These are phyloP conservation scores for Cryptococcus sp. DNA, from an alignment of 1,284 basidiomycete genomes.

Conservation along the genomic window DNA sequence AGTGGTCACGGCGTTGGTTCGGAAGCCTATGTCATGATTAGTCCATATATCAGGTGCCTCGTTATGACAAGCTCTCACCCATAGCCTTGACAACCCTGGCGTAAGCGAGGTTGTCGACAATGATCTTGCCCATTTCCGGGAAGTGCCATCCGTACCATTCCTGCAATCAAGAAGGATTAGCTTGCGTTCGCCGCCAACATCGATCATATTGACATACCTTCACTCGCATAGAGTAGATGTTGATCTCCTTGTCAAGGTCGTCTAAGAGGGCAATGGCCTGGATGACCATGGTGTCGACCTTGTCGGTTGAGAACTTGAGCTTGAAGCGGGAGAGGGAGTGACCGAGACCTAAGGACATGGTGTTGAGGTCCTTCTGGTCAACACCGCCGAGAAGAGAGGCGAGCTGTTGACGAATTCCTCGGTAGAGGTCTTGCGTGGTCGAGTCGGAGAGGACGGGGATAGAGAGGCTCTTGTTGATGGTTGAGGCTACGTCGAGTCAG, in stretches of 20 bases:
- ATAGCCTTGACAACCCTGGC: conserved; percentile 86
- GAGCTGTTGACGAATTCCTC: conserved; percentile 90
- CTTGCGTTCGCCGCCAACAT: background rate
- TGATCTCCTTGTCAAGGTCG: conserved; percentile 99
- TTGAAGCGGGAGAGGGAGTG: conserved; percentile 97
- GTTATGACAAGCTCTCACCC: conserved; percentile 59
- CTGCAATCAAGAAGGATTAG: conserved; percentile 54
- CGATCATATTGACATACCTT: conserved; percentile 63
- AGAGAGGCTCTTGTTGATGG: conserved; percentile 90
- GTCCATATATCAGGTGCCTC: background rate
- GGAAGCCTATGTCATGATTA: conserved; percentile 64
- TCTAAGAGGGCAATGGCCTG: conserved; percentile 98
- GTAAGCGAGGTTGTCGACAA: conserved; percentile 94
- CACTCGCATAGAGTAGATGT: conserved; percentile 98
- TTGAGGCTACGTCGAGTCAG: conserved; percentile 60
- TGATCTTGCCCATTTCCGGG: conserved; percentile 98
- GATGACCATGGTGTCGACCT: conserved; percentile 99
- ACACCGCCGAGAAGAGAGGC: conserved; percentile 82
- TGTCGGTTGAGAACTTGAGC: conserved; percentile 98
- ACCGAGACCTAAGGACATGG: conserved; percentile 95
- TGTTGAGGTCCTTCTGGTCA: conserved; percentile 92
- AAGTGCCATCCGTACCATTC: conserved; percentile 99
- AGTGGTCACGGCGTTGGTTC: conserved; percentile 84
- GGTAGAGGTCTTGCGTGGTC: conserved; percentile 80
- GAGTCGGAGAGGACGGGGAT: conserved; percentile 78